phyloP scores from a whole-genome alignment of 2,329 filamentous ascomycete species.

The Fusarium chlamydosporum region DNA sequence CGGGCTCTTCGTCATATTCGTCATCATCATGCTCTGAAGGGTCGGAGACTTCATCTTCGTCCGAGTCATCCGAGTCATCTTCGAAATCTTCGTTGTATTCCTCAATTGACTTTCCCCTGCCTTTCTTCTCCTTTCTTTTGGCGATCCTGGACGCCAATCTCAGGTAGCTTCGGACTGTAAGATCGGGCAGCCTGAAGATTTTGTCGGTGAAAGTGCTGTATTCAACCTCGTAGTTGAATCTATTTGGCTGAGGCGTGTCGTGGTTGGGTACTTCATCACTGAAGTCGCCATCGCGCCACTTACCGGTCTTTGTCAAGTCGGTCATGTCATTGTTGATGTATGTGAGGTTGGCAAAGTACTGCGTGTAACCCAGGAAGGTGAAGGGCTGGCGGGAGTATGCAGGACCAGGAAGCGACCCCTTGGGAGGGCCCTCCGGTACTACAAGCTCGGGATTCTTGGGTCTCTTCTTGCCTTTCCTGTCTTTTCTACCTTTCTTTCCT shows the following conservation, averaged over 20 bases:
- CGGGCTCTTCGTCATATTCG: slow-evolving; percentile 45
- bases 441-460: slow-evolving; percentile 72
- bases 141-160: slow-evolving; percentile 86
- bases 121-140: slow-evolving; percentile 44
- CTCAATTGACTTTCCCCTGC: slow-evolving; percentile 44
- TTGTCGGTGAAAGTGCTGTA: slow-evolving; percentile 87
- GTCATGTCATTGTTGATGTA: slow-evolving; percentile 81
- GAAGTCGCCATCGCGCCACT: slow-evolving; percentile 76
- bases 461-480: slow-evolving; percentile 60
- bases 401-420: slow-evolving; percentile 82
- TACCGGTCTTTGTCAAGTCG: slow-evolving; percentile 54
- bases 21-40: slow-evolving; percentile 37
- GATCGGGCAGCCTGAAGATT: slow-evolving; percentile 80
- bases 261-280: slow-evolving; percentile 67
- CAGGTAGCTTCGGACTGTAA: slow-evolving; percentile 87
- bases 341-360: slow-evolving; percentile 96
- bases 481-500: slow-evolving; percentile 62
- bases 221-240: slow-evolving; percentile 83
- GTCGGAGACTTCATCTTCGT: slow-evolving; percentile 41
- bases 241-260: slow-evolving; percentile 69
- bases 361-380: slow-evolving; percentile 83
- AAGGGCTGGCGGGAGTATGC: slow-evolving; percentile 90
- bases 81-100: slow-evolving; percentile 45
- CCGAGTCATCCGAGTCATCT: slow-evolving; percentile 49
- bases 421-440: slow-evolving; percentile 79